A percentile compares a stretch with the other conserved stretches of the same genome.
phyloP scores from a whole-genome alignment of 2,329 filamentous ascomycete genomes.

The Colletotrichum sp. region DNA sequence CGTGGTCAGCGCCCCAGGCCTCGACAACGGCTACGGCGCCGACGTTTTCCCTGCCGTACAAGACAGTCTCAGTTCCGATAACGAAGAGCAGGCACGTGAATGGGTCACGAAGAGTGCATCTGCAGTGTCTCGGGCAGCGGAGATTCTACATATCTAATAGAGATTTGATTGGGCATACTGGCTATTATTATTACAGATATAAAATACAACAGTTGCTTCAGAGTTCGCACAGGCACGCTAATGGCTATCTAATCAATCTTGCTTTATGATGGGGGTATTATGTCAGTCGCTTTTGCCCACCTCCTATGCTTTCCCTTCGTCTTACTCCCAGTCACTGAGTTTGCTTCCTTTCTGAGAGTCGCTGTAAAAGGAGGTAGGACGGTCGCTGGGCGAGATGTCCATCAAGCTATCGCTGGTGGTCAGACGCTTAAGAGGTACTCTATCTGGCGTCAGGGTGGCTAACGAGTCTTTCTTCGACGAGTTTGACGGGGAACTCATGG shows the following conservation, averaged over 20 bases:
- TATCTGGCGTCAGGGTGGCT: constrained; percentile 26
- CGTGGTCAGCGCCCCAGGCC: background rate
- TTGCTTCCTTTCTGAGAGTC: background rate
- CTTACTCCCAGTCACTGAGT: background rate
- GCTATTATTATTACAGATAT: background rate
- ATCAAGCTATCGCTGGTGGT: background rate
- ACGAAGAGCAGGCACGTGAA: background rate
- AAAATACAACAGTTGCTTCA: background rate
- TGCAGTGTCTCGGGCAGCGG: background rate
- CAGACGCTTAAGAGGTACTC: background rate
- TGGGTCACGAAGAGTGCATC: constrained; percentile 8
- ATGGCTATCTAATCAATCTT: background rate
- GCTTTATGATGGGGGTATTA: background rate
- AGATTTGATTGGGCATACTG: too few species aligned
- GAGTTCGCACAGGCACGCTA: background rate
- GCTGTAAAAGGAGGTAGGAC: background rate
- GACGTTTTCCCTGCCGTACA: constrained; percentile 12
- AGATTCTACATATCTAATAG: background rate
- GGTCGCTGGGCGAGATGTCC: background rate
- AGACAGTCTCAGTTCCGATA: constrained; percentile 2
- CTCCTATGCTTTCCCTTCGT: background rate
- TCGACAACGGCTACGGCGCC: constrained; percentile 10
- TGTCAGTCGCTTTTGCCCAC: background rate
- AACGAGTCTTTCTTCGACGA: constrained; percentile 26
- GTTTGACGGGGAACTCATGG: background rate